phyloP scores from a whole-genome alignment of 495 filamentous ascomycete genomes.

The Chaetomidium leptoderma region DNA sequence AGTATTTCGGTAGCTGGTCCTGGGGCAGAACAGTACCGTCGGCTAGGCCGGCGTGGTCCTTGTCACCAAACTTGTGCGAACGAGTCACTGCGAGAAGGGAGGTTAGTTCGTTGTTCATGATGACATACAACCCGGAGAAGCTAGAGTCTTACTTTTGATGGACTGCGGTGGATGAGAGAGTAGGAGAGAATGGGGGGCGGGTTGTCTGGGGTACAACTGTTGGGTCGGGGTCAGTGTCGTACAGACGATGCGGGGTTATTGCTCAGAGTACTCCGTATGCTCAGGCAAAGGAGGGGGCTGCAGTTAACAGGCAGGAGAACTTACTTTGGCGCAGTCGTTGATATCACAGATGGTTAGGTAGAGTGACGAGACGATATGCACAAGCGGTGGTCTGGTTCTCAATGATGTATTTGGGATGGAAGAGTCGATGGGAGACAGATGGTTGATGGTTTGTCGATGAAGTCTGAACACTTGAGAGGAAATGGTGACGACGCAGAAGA shows the following conservation, averaged over 20 bases:
- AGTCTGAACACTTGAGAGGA: slow-evolving; percentile 15
- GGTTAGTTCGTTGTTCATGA: slow-evolving; percentile 18
- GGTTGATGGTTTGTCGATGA: slow-evolving; percentile 14
- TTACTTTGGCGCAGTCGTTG: background rate
- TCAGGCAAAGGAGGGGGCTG: background rate
- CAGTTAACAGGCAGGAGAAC: background rate
- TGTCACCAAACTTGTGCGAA: slow-evolving; percentile 86
- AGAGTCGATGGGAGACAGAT: background rate
- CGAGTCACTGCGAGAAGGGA: slow-evolving; percentile 68
- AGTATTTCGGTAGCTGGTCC: slow-evolving; percentile 82
- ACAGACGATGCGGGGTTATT: slow-evolving; percentile 19
- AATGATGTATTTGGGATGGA: slow-evolving; percentile 12
- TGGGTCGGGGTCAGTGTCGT: slow-evolving; percentile 12
- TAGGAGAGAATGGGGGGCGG: slow-evolving; percentile 1
- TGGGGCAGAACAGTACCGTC: slow-evolving; percentile 59
- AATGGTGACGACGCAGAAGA: slow-evolving; percentile 12
- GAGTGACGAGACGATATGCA: background rate
- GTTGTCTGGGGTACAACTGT: background rate
- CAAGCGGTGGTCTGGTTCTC: background rate
- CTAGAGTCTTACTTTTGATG: slow-evolving; percentile 31
- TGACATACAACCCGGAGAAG: slow-evolving; percentile 8
- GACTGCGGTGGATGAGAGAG: background rate
- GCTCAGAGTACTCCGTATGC: background rate
- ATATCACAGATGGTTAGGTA: slow-evolving; percentile 7
- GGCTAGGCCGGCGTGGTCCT: slow-evolving; percentile 68